Conservation (phyloP, 371 early-diverging fungal species). For the Mucor racemosus region DNA sequence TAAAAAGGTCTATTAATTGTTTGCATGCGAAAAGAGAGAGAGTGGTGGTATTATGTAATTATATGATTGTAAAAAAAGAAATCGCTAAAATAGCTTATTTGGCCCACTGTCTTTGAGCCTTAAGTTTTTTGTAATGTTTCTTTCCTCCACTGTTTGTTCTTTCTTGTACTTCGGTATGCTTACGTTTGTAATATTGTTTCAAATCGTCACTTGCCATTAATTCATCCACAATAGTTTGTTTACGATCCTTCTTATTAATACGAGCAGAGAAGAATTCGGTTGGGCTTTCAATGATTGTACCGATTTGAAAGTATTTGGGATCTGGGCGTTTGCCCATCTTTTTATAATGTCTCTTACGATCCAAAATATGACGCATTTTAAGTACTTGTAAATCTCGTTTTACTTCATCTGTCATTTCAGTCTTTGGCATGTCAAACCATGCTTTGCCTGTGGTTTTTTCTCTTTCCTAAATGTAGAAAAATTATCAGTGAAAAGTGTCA, state of each 20-base stretch:
- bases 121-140: conserved; percentile 60
- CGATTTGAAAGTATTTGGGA: conserved; percentile 93
- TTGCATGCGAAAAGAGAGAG: background rate
- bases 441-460: conserved; percentile 73
- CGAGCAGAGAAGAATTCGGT: conserved; percentile 89
- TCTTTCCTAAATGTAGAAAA: conserved; percentile 42
- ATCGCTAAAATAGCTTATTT: background rate
- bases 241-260: conserved; percentile 84
- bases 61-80: background rate
- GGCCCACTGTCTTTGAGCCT: conserved; percentile 33
- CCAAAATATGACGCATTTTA: conserved; percentile 86
- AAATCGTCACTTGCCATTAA: conserved; percentile 78
- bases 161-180: conserved; percentile 79
- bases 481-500: background rate
- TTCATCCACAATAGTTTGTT: conserved; percentile 85
- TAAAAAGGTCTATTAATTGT: background rate
- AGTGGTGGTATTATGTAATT: background rate
- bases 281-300: conserved; percentile 88
- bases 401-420: conserved; percentile 85
- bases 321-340: conserved; percentile 70
- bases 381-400: conserved; percentile 89
- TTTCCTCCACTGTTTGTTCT: conserved; percentile 65
- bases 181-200: conserved; percentile 83
- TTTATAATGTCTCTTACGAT: conserved; percentile 93
- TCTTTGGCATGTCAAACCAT: conserved; percentile 94